A percentile compares a stretch with the other conserved stretches of the same genome.
These are phyloP conservation scores for Apiospora koreana DNA, from an alignment of 2,329 filamentous ascomycete species.

Conservation along the genomic window DNA sequence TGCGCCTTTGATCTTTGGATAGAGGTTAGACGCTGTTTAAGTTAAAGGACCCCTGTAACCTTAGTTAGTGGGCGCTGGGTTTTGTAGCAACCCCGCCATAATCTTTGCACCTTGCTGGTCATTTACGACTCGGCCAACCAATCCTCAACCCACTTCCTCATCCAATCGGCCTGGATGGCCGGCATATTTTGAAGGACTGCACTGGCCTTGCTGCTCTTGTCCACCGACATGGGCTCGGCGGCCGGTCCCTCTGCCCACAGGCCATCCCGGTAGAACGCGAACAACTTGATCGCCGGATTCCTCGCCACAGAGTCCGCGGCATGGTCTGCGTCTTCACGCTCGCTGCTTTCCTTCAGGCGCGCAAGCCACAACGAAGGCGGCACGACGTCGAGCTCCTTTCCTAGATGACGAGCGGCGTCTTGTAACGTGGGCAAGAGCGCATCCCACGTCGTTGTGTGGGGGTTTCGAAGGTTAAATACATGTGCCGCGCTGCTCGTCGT, in stretches of 20 bases:
- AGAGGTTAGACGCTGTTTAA: too few species aligned
- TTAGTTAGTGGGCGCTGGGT: too few species aligned
- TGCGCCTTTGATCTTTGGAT: too few species aligned
- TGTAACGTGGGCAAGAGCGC: neutral
- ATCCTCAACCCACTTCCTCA: neutral
- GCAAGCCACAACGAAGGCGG: neutral
- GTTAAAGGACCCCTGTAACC: too few species aligned
- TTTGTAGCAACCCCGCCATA: too few species aligned
- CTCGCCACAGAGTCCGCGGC: neutral
- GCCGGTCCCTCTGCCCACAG: neutral
- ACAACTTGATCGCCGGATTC: neutral
- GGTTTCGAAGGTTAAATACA: neutral
- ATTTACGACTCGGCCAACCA: neutral
- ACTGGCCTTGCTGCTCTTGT: neutral
- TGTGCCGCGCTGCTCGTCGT: neutral
- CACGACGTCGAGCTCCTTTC: neutral
- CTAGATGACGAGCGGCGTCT: neutral
- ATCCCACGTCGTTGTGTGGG: neutral
- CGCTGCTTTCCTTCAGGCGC: neutral
- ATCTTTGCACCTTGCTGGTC: too few species aligned
- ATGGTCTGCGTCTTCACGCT: neutral
- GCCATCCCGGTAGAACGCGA: neutral
- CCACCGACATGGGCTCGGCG: neutral
- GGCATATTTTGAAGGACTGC: neutral
- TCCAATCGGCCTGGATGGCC: neutral